These are phyloP conservation scores for Penicillium soppii DNA, from an alignment of 495 filamentous ascomycete genomes.

Conservation along the genomic window DNA sequence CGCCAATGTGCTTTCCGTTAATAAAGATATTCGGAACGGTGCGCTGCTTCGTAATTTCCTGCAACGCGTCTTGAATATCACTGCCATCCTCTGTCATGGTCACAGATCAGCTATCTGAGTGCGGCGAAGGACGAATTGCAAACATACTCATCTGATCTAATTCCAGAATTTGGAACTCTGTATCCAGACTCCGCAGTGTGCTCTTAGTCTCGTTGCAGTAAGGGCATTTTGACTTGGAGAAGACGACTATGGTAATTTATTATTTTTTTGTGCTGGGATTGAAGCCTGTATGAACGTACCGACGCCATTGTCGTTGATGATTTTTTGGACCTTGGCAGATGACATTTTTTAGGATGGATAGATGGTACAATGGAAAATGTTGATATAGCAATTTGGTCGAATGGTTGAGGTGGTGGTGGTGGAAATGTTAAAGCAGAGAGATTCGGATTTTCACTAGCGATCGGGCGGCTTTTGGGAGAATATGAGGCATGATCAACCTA, in stretches of 20 bases:
- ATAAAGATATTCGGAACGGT: constrained; percentile 88
- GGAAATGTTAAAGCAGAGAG: too few species aligned
- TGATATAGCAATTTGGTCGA: too few species aligned
- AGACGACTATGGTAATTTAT: constrained; percentile 58
- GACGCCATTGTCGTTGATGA: background rate
- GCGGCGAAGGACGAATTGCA: constrained; percentile 30
- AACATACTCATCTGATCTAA: constrained; percentile 73
- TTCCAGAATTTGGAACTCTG: constrained; percentile 69
- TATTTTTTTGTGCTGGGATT: background rate
- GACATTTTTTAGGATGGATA: too few species aligned
- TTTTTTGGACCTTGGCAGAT: background rate
- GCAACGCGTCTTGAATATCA: constrained; percentile 70
- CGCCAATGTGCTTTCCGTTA: constrained; percentile 74
- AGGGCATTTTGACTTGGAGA: constrained; percentile 84
- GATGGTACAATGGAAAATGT: too few species aligned
- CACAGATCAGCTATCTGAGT: constrained; percentile 48
- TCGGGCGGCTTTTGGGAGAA: too few species aligned
- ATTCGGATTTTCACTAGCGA: too few species aligned
- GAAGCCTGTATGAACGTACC: background rate
- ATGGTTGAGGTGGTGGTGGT: too few species aligned
- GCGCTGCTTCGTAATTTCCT: constrained; percentile 66
- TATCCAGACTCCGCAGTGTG: constrained; percentile 60
- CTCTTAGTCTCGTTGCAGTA: constrained; percentile 73
- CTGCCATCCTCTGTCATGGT: constrained; percentile 58
- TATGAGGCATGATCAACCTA: too few species aligned